These are phyloP conservation scores for Ustilago lituana DNA, from an alignment of 1,284 basidiomycete species.

Conservation along the genomic window DNA sequence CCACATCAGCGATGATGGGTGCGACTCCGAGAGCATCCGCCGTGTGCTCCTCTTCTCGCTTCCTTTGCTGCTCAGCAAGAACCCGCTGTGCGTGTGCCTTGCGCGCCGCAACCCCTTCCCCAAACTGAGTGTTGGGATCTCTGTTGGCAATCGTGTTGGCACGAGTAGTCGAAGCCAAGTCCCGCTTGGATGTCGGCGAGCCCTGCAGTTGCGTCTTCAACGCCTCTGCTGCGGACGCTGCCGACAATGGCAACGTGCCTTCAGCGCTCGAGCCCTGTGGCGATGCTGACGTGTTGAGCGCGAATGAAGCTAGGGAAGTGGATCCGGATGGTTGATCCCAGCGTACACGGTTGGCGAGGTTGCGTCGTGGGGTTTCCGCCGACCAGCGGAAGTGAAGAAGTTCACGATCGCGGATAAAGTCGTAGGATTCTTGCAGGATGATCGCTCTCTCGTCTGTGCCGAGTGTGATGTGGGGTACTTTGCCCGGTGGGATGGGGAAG, in stretches of 20 bases:
- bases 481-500: conserved; percentile 58
- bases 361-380: conserved; percentile 47
- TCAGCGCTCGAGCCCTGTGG: conserved; percentile 9
- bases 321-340: conserved; percentile 43
- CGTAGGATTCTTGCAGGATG: conserved; percentile 59
- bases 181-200: conserved; percentile 20
- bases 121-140: conserved; percentile 39
- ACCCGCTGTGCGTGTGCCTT: conserved; percentile 51
- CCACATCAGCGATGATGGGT: conserved; percentile 16
- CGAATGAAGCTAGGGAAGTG: conserved; percentile 10
- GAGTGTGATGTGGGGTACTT: conserved; percentile 59
- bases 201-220: conserved; percentile 17
- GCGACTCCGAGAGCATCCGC: conserved; percentile 34
- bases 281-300: conserved; percentile 15
- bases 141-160: conserved; percentile 43
- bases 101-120: conserved; percentile 39
- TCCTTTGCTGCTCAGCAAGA: conserved; percentile 45
- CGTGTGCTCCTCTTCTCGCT: conserved; percentile 30
- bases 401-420: conserved; percentile 61
- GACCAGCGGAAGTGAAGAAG: conserved; percentile 62
- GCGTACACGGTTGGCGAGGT: conserved; percentile 47
- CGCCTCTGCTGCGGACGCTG: conserved; percentile 10
- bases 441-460: conserved; percentile 55
- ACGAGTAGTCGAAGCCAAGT: conserved; percentile 25
- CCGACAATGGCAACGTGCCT: background rate